A percentile compares a stretch with the other conserved stretches of the same genome.
phyloP scores from a whole-genome alignment of 306 rosid genomes.

The Prunus davidiana region DNA sequence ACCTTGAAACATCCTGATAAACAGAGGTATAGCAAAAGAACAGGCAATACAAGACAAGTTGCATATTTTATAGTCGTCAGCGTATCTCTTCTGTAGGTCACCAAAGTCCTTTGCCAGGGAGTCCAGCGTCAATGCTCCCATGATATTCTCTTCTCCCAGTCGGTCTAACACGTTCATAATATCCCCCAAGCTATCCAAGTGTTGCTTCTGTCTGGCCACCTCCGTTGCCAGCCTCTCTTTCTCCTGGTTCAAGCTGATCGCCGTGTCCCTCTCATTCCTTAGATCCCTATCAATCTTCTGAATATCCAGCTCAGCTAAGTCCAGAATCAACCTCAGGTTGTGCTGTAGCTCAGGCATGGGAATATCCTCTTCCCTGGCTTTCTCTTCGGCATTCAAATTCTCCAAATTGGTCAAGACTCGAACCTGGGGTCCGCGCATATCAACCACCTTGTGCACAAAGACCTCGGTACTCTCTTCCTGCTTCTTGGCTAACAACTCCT shows the following conservation, averaged over 20 bases:
- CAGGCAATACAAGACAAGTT: constrained; percentile 86
- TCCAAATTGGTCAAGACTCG: constrained; percentile 51
- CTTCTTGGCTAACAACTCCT: constrained; percentile 70
- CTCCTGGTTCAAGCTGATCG: constrained; percentile 72
- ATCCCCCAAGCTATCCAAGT: constrained; percentile 57
- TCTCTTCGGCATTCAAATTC: constrained; percentile 53
- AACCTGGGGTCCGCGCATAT: constrained; percentile 60
- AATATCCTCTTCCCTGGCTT: constrained; percentile 35
- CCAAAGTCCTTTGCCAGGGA: constrained; percentile 58
- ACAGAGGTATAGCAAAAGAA: constrained; percentile 74
- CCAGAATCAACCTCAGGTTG: constrained; percentile 47
- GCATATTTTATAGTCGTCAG: constrained; percentile 70
- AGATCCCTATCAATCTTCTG: constrained; percentile 53
- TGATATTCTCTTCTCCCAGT: constrained; percentile 52
- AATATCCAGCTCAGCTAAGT: constrained; percentile 47
- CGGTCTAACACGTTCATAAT: constrained; percentile 50
- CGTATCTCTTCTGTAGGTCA: constrained; percentile 52
- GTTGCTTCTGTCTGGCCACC: constrained; percentile 58
- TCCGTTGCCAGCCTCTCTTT: constrained; percentile 62
- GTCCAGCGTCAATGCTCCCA: constrained; percentile 68
- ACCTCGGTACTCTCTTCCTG: constrained; percentile 64
- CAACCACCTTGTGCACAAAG: constrained; percentile 57
- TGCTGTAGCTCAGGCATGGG: constrained; percentile 64
- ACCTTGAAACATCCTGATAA: constrained; percentile 79
- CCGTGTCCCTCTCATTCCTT: constrained; percentile 68